These are phyloP conservation scores for Colletotrichum musicola DNA, from an alignment of 2,329 filamentous ascomycete species.

Conservation along the genomic window DNA sequence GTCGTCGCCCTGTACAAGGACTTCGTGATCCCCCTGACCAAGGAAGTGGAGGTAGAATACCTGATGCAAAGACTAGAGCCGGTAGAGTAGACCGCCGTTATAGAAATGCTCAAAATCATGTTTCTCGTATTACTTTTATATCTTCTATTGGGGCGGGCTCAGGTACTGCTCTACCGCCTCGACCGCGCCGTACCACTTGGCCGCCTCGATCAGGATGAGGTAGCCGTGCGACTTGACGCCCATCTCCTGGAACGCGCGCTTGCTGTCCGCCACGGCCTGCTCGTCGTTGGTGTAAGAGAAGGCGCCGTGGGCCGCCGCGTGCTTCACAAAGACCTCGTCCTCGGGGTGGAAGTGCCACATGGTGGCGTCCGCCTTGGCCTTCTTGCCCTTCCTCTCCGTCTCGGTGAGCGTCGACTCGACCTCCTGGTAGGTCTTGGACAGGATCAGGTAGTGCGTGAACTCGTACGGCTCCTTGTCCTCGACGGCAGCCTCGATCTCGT, in stretches of 20 bases:
- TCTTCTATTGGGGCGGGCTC: constrained; percentile 56
- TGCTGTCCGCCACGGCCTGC: constrained; percentile 87
- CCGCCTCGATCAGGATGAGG: constrained; percentile 87
- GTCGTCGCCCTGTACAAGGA: constrained; percentile 92
- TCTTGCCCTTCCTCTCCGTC: constrained; percentile 75
- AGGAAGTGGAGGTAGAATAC: constrained; percentile 98
- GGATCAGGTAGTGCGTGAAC: constrained; percentile 91
- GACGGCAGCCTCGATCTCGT: constrained; percentile 90
- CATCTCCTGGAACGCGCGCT: constrained; percentile 93
- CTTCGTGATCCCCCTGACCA: constrained; percentile 96
- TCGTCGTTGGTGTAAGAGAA: constrained; percentile 86
- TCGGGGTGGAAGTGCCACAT: constrained; percentile 95
- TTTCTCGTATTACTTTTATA: constrained; percentile 35
- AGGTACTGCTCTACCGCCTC: constrained; percentile 83
- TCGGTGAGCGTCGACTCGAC: constrained; percentile 82
- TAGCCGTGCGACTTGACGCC: constrained; percentile 88
- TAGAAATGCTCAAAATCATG: constrained; percentile 21
- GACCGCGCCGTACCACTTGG: constrained; percentile 80
- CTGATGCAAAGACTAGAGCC: constrained; percentile 88
- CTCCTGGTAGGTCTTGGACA: constrained; percentile 94
- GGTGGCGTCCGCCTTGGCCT: constrained; percentile 71
- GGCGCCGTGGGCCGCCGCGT: constrained; percentile 76
- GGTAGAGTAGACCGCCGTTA: constrained; percentile 31
- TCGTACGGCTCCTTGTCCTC: constrained; percentile 92
- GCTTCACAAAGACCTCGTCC: constrained; percentile 87